Evolutionary conservation across 2,329 filamentous ascomycete genomes (phyloP), one percentile per base, ranked within the genome.

Genomic region (Claviceps maximensis): DNA sequence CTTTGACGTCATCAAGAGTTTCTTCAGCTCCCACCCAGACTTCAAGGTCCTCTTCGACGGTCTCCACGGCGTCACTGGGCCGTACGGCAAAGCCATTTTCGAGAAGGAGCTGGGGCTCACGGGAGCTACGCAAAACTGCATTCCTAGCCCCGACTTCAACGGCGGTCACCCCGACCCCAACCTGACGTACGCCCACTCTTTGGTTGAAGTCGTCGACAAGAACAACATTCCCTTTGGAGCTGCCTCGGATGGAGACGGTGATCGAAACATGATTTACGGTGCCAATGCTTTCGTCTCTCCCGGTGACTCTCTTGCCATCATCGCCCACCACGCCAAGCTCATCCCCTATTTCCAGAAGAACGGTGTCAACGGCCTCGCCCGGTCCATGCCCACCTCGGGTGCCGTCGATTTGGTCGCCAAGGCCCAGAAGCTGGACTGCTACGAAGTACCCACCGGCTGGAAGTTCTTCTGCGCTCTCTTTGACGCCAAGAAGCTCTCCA

Each of bases 181-280:
- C 76, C 82, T 98, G 40, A 94, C 93, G 54, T 98, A 98, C 64
- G 93, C 93, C 31, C 88, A 94, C 73, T 91, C 89, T 52, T 80
- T 98, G 44, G 93, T 98, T 55, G 89, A 95, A 65, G 87, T 83
- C 56, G 93, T 98, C 44, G 89, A 98, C 71, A 87, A 87, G 75
- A 83, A 88, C 63, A 80, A 83, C 55, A 89, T 98, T 59, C 93
- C 94, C 66, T 98, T 98, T 63, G 93, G 93, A 65, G 93, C 93
- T 55, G 93, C 93, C 48, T 95, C 88, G 58, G 93, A 98, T 62
- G 93, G 93, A 61, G 93, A 98, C 63, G 93, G 93, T 64, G 93
- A 98, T 76, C 87, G 93, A 62, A 98, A 98, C 82, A 98, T 98
- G 93, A 98, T 98, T 67, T 98, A 98, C 73, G 93, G 93, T 58